These are phyloP conservation scores for Astragalus membranaceus DNA, from an alignment of 306 rosid species.

Conservation along the genomic window DNA sequence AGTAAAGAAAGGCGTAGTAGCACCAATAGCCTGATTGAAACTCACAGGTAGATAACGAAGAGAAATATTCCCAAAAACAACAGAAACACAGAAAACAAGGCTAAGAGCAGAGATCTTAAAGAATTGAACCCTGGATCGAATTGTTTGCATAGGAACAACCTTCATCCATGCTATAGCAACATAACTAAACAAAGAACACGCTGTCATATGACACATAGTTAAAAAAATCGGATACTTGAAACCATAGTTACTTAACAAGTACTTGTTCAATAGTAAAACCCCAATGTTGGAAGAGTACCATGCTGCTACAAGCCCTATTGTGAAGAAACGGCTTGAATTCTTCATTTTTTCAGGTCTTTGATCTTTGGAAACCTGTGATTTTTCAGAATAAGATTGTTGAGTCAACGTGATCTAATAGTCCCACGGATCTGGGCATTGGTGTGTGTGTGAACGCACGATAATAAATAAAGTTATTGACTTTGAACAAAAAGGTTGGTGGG, in stretches of 20 bases:
- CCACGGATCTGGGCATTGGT: conserved; percentile 37
- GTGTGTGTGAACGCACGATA: not conserved
- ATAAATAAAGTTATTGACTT: not conserved
- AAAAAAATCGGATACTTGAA: conserved; percentile 99
- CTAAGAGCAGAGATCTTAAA: conserved; percentile 92
- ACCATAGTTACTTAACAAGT: conserved; percentile 91
- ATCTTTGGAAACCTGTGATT: conserved; percentile 36
- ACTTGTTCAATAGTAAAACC: conserved; percentile 88
- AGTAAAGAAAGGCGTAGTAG: conserved; percentile 94
- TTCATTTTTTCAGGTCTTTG: conserved; percentile 39
- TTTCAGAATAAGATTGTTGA: not conserved
- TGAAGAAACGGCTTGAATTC: conserved; percentile 72
- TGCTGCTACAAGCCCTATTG: conserved; percentile 74
- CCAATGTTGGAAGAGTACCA: conserved; percentile 99
- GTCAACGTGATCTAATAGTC: not conserved
- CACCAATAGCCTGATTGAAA: conserved; percentile 94
- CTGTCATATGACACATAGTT: conserved; percentile 99
- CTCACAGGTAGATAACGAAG: conserved; percentile 87
- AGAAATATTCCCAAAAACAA: conserved; percentile 88
- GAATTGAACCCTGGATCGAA: conserved; percentile 92
- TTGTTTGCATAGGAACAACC: conserved; percentile 89
- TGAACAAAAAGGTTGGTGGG: not conserved
- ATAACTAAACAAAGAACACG: conserved; percentile 86
- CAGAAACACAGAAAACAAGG: conserved; percentile 84
- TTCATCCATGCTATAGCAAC: conserved; percentile 97